Percentiles rank a stretch among this genome's conserved stretches.
phyloP scores from a whole-genome alignment of 2,329 filamentous ascomycete genomes.

The Tothia fuscella region DNA sequence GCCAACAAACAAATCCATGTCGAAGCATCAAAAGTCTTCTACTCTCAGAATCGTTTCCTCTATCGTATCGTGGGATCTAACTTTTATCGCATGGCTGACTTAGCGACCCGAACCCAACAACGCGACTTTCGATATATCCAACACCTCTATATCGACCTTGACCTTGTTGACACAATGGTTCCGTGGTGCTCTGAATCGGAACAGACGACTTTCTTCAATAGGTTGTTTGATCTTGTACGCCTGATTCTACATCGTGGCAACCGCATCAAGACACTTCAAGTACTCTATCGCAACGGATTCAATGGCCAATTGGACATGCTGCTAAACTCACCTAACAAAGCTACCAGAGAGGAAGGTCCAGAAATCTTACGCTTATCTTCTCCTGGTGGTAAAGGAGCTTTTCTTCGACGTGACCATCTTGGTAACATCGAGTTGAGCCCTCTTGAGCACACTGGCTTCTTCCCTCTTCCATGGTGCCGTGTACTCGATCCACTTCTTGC shows the following conservation, averaged over 20 bases:
- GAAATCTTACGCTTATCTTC: not conserved
- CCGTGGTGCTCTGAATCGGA: not conserved
- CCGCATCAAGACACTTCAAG: not conserved
- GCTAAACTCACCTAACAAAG: not conserved
- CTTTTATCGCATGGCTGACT: too few relatives aligned
- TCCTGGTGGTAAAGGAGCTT: not conserved
- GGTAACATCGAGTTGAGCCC: not conserved
- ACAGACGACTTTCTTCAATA: not conserved
- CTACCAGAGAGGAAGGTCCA: too few relatives aligned
- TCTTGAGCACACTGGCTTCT: not conserved
- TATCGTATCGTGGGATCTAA: too few relatives aligned
- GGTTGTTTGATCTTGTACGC: not conserved
- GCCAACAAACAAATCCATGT: not conserved
- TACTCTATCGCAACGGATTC: not conserved
- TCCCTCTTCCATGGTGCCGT: not conserved
- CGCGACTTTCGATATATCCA: not conserved
- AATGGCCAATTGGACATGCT: not conserved
- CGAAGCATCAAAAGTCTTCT: conserved; percentile 1
- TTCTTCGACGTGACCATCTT: not conserved
- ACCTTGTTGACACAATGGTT: not conserved
- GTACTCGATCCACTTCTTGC: not conserved
- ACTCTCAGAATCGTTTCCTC: not conserved
- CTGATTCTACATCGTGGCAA: not conserved
- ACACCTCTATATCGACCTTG: not conserved
- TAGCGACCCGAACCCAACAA: not conserved